phyloP scores from a whole-genome alignment of 306 rosid species.

The Prunus dulcis region DNA sequence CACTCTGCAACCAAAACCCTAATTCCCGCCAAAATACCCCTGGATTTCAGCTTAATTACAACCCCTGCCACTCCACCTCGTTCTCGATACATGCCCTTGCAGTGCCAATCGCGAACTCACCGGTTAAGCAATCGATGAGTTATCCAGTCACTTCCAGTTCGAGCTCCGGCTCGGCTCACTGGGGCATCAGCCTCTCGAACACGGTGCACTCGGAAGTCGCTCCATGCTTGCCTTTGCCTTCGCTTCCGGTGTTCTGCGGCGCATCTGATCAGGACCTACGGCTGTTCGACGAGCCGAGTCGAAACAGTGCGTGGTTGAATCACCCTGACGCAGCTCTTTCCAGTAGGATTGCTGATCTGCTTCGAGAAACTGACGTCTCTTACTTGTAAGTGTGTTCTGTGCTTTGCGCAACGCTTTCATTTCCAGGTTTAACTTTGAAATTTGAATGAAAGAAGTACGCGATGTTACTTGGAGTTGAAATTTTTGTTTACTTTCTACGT shows the following conservation, averaged over 20 bases:
- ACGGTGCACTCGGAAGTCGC: constrained; percentile 88
- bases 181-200: constrained; percentile 69
- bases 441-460: constrained; percentile 17
- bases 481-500: constrained; percentile 3
- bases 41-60: constrained; percentile 37
- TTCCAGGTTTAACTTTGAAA: constrained; percentile 6
- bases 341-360: constrained; percentile 78
- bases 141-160: constrained; percentile 39
- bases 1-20: constrained; percentile 38
- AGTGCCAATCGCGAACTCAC: constrained; percentile 25
- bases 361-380: constrained; percentile 75
- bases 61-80: constrained; percentile 19
- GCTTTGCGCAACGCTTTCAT: background rate
- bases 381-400: constrained; percentile 60
- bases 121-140: constrained; percentile 60
- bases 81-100: constrained; percentile 52
- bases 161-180: constrained; percentile 33
- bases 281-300: constrained; percentile 52
- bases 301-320: constrained; percentile 27
- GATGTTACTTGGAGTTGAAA: constrained; percentile 12
- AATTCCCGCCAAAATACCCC: constrained; percentile 29
- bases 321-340: constrained; percentile 61
- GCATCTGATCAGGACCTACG: constrained; percentile 65
- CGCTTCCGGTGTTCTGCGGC: constrained; percentile 91
- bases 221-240: constrained; percentile 83